Conservation (phyloP, 192 early-diverging fungal species). For the Kickxella alabastrina region DNA sequence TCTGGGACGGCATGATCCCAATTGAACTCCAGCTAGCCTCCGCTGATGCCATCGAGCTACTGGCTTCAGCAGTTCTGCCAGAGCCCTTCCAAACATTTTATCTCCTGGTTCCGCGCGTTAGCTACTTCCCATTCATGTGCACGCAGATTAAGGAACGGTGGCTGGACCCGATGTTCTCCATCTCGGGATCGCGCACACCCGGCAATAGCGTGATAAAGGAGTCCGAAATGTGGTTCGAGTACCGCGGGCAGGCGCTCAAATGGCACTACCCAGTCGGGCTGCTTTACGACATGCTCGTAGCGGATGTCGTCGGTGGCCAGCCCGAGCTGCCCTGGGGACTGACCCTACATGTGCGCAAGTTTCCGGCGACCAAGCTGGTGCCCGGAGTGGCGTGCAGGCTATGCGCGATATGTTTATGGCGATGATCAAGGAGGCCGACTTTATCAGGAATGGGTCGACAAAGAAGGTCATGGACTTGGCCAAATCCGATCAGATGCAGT, state of each 20-base stretch:
- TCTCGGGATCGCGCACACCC: slow-evolving; percentile 7
- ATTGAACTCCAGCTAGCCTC: slow-evolving; percentile 41
- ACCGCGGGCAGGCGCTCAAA: slow-evolving; percentile 66
- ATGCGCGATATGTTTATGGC: slow-evolving; percentile 82
- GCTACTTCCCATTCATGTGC: slow-evolving; percentile 36
- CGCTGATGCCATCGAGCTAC: slow-evolving; percentile 40
- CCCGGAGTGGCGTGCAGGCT: slow-evolving; percentile 51
- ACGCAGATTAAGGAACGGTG: slow-evolving; percentile 33
- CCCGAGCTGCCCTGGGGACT: slow-evolving; percentile 69
- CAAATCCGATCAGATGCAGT: slow-evolving; percentile 73
- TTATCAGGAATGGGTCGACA: slow-evolving; percentile 73
- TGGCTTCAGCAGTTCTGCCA: slow-evolving; percentile 40
- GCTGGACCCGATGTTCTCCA: slow-evolving; percentile 41
- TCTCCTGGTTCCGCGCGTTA: slow-evolving; percentile 32
- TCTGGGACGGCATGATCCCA: slow-evolving; percentile 47
- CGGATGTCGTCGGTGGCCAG: slow-evolving; percentile 7
- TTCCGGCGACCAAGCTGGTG: slow-evolving; percentile 67
- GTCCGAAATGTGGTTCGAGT: slow-evolving; percentile 70
- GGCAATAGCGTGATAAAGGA: slow-evolving; percentile 13
- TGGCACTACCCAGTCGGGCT: slow-evolving; percentile 91
- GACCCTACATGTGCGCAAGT: slow-evolving; percentile 70
- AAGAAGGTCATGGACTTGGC: slow-evolving; percentile 85
- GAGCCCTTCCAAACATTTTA: slow-evolving; percentile 51
- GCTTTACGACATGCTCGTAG: slow-evolving; percentile 64
- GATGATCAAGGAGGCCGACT: slow-evolving; percentile 85